Evolutionary conservation across 768 basidiomycete genomes (phyloP).

Genomic region (Leucogyrophana mollusca): DNA sequence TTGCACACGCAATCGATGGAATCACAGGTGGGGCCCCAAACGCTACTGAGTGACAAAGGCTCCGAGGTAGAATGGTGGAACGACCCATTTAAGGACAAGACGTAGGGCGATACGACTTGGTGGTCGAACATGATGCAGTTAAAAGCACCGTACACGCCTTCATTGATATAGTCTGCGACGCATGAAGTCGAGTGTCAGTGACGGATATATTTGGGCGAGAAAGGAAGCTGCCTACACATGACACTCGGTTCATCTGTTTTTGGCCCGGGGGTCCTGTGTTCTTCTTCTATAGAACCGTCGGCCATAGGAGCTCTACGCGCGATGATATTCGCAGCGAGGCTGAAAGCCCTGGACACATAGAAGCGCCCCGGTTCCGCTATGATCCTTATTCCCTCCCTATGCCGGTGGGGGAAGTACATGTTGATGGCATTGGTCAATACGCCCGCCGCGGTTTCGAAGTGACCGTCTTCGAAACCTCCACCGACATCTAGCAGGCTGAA

Average conservation of each 20-base stretch:
- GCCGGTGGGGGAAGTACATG: constrained; percentile 72
- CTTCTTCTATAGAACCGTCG: constrained; percentile 25
- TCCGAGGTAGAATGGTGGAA: constrained; percentile 43
- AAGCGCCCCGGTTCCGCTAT: constrained; percentile 97
- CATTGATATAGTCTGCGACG: constrained; percentile 92
- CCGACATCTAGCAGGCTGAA: constrained; percentile 91
- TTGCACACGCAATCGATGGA: constrained; percentile 90
- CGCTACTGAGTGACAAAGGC: constrained; percentile 55
- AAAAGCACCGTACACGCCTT: constrained; percentile 97
- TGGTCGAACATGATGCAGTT: constrained; percentile 99
- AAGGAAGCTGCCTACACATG: constrained; percentile 77
- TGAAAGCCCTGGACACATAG: constrained; percentile 91
- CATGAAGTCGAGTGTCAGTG: not conserved
- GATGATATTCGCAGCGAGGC: constrained; percentile 90
- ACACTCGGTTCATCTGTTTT: constrained; percentile 49
- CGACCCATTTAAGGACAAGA: constrained; percentile 67
- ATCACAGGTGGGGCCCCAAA: constrained; percentile 99
- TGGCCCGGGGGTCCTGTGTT: constrained; percentile 12
- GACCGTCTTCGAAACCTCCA: constrained; percentile 90
- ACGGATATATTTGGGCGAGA: constrained; percentile 4
- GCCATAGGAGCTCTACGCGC: constrained; percentile 70
- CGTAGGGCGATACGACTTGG: constrained; percentile 83
- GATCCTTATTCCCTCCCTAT: constrained; percentile 56
- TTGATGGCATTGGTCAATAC: constrained; percentile 72
- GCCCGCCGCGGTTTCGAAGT: constrained; percentile 77